Conservation (phyloP, 192 early-diverging fungal species). For the Coemansia sp. region DNA sequence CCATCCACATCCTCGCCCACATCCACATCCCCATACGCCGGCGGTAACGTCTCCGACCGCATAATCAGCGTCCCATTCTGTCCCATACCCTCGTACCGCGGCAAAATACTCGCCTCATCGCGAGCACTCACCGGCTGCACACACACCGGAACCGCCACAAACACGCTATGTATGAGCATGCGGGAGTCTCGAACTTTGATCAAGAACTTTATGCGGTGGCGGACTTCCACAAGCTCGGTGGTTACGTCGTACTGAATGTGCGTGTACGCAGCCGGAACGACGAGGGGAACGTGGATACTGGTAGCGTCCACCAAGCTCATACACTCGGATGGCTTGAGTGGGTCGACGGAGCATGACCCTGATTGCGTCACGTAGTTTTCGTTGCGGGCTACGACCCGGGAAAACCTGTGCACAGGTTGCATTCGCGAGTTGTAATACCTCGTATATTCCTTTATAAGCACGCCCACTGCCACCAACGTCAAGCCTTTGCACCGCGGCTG, state of each 20-base stretch:
- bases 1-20: constrained; percentile 25
- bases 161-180: constrained; percentile 42
- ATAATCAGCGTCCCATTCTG: constrained; percentile 28
- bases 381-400: constrained; percentile 40
- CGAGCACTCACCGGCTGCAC: constrained; percentile 50
- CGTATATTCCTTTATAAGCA: constrained; percentile 59
- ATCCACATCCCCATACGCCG: constrained; percentile 19
- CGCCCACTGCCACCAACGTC: constrained; percentile 44
- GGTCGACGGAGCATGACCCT: constrained; percentile 17
- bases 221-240: constrained; percentile 47
- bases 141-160: constrained; percentile 52
- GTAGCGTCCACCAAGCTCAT: constrained; percentile 40
- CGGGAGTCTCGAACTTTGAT: constrained; percentile 44
- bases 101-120: constrained; percentile 42
- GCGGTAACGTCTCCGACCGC: constrained; percentile 45
- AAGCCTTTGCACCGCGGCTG: constrained; percentile 49
- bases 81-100: constrained; percentile 39
- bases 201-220: constrained; percentile 53
- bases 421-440: constrained; percentile 38
- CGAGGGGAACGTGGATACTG: constrained; percentile 34
- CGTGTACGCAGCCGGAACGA: constrained; percentile 30
- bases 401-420: constrained; percentile 22
- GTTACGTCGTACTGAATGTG: constrained; percentile 44
- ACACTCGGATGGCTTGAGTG: constrained; percentile 21
- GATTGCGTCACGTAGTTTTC: constrained; percentile 37